A percentile compares a stretch with the other conserved stretches of the same genome.
These are phyloP conservation scores for Rhododendron williamsianum DNA, from an alignment of 148 eudicot species.

Conservation along the genomic window DNA sequence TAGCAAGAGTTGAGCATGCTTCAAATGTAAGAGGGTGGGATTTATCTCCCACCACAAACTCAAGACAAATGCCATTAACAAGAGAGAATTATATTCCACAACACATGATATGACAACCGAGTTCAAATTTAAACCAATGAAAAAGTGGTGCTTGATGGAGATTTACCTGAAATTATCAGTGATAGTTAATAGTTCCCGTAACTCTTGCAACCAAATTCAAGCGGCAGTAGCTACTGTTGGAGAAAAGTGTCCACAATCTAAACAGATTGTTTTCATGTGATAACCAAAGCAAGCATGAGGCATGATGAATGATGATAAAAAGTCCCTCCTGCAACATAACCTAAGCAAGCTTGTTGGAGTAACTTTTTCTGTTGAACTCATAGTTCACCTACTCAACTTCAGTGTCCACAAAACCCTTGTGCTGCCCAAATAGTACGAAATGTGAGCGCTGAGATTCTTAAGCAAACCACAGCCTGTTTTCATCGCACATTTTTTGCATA, in stretches of 20 bases:
- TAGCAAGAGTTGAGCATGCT: neutral
- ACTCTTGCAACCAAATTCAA: neutral
- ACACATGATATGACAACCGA: neutral
- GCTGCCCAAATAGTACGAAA: too few species aligned
- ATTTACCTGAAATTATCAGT: constrained; percentile 1
- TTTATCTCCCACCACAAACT: constrained; percentile 12
- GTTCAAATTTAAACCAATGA: neutral
- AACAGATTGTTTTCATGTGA: neutral
- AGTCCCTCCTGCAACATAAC: neutral
- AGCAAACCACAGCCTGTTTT: neutral
- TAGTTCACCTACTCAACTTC: neutral
- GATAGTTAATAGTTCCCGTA: neutral
- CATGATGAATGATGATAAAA: neutral
- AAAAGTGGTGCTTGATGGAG: constrained; percentile 15
- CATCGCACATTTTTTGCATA: too few species aligned
- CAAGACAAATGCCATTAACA: neutral
- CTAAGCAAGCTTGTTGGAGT: neutral
- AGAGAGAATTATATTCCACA: neutral
- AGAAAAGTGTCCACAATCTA: neutral
- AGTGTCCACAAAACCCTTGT: neutral
- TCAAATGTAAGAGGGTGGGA: neutral
- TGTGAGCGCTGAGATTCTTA: neutral
- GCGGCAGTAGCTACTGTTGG: neutral
- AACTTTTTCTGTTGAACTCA: neutral
- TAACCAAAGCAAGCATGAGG: neutral